Percentiles rank a stretch among this genome's conserved stretches.
Evolutionary conservation across 176 grass and related monocot species (phyloP).

Genomic region (Cenchrus purpureus): DNA sequence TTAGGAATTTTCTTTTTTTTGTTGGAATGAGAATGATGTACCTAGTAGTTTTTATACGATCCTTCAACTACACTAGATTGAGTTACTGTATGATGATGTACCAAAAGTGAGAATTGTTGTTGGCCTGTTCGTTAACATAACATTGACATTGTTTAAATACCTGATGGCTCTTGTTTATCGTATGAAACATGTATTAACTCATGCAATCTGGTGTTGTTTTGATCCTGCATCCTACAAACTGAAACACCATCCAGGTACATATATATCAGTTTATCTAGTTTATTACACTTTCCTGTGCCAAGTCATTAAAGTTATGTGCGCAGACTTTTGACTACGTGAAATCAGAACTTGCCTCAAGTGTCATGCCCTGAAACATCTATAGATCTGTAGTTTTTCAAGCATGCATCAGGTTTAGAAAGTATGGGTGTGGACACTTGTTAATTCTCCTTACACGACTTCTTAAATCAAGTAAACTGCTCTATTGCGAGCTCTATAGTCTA

Average conservation of each 20-base stretch:
- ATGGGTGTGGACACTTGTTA: constrained; percentile 10
- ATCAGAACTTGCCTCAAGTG: background rate
- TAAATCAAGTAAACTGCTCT: background rate
- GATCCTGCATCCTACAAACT: background rate
- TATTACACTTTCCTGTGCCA: constrained; percentile 20
- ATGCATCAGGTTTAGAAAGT: background rate
- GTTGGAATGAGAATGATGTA: background rate
- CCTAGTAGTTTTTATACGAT: constrained; percentile 11
- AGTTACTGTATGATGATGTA: background rate
- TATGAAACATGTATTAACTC: background rate
- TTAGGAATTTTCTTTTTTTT: background rate
- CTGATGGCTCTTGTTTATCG: background rate
- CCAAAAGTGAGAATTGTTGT: background rate
- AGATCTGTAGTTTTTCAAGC: background rate
- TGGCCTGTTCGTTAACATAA: background rate
- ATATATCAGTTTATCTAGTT: background rate
- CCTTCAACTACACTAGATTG: background rate
- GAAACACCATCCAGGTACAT: background rate
- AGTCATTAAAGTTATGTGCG: background rate
- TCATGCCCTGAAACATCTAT: background rate
- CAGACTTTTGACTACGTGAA: background rate
- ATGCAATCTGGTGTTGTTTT: constrained; percentile 11
- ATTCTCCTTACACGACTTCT: background rate
- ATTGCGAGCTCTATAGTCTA: background rate
- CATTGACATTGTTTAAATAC: background rate